A percentile compares a stretch with the other conserved stretches of the same genome.
Evolutionary conservation across 345 rosid genomes (phyloP).

Genomic region (Pistacia vera): DNA sequence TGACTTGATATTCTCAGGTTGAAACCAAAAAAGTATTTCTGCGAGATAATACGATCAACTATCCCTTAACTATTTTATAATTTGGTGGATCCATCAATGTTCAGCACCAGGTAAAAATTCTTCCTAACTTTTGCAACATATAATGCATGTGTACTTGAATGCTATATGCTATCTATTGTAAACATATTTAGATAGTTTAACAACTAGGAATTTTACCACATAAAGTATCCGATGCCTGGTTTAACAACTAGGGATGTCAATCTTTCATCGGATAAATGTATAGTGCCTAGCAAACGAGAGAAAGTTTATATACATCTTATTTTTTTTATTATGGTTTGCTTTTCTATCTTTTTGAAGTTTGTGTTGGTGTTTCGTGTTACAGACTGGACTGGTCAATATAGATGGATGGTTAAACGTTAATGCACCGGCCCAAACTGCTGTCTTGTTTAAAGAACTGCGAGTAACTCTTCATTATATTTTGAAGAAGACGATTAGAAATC

Average conservation of each 20-base stretch:
- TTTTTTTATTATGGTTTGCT: background rate
- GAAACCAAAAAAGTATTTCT: conserved; percentile 85
- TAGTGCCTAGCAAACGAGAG: background rate
- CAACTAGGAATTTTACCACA: background rate
- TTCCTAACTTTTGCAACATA: background rate
- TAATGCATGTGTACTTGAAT: background rate
- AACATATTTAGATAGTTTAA: background rate
- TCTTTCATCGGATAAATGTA: background rate
- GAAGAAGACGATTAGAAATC: conserved; percentile 70
- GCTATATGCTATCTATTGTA: conserved; percentile 4
- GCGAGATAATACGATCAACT: conserved; percentile 77
- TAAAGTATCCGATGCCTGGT: background rate
- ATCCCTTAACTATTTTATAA: conserved; percentile 81
- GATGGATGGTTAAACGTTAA: conserved; percentile 90
- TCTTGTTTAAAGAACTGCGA: conserved; percentile 83
- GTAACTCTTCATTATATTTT: conserved; percentile 68
- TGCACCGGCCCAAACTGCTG: conserved; percentile 95
- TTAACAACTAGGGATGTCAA: background rate
- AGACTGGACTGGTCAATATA: conserved; percentile 67
- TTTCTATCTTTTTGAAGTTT: background rate
- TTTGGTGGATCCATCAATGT: conserved; percentile 86
- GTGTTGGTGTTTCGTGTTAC: conserved; percentile 17
- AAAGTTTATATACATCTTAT: background rate
- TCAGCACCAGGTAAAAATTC: conserved; percentile 78
- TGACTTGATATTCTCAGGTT: conserved; percentile 49